Percentiles rank a stretch among this genome's conserved stretches.
Evolutionary conservation across 148 eudicot species (phyloP).

Genomic region (Salicornia ramosissima): DNA sequence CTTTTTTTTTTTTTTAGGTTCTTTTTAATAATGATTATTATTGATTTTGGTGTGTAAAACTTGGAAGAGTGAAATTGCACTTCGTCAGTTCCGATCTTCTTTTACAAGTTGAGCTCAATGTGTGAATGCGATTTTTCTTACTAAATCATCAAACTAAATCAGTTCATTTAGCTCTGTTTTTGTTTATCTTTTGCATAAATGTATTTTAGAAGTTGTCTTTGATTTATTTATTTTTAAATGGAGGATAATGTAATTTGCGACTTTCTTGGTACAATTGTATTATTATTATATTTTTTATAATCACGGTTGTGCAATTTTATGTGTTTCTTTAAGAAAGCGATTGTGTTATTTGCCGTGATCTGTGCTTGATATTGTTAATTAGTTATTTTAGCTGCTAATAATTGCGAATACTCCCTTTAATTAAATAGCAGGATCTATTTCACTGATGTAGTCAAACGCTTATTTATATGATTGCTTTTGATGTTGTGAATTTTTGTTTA

Average conservation of each 20-base stretch:
- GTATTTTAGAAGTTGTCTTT: not conserved
- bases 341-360: too few species aligned
- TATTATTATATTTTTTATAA: not conserved
- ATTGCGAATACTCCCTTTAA: not conserved
- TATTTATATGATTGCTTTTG: not conserved
- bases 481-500: not conserved
- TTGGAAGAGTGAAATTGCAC: not conserved
- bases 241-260: not conserved
- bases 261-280: not conserved
- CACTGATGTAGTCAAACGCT: not conserved
- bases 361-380: not conserved
- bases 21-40: too few species aligned
- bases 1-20: not conserved
- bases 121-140: not conserved
- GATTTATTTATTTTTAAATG: not conserved
- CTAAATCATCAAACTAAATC: not conserved
- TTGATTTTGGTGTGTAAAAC: not conserved
- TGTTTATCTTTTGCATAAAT: not conserved
- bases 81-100: not conserved
- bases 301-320: not conserved
- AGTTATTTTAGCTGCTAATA: not conserved
- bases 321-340: not conserved
- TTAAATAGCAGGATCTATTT: not conserved
- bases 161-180: not conserved
- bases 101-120: too few species aligned